phyloP scores from a whole-genome alignment of 345 rosid species.

The Barbarea vulgaris region DNA sequence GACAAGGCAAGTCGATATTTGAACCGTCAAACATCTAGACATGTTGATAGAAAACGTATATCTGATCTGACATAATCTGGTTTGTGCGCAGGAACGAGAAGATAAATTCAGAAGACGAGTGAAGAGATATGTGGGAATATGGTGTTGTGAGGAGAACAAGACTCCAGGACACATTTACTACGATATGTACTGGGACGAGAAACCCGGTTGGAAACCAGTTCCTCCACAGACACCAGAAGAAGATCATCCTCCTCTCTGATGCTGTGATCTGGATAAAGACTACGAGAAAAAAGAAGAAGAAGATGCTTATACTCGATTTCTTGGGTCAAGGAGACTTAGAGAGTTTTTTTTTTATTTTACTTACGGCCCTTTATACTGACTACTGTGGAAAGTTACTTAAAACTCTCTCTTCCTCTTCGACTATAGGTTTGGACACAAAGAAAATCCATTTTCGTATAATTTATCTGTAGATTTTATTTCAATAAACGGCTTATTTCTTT shows the following conservation, averaged over 20 bases:
- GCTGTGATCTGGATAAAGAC: neutral
- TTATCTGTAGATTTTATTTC: neutral
- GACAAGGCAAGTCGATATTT: constrained; percentile 62
- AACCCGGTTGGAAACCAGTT: constrained; percentile 85
- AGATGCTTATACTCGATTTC: constrained; percentile 9
- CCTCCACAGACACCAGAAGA: constrained; percentile 75
- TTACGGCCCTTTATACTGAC: constrained; percentile 5
- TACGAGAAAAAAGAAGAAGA: neutral
- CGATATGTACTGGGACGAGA: constrained; percentile 98
- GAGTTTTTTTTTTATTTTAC: constrained; percentile 17
- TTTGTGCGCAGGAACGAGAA: constrained; percentile 56
- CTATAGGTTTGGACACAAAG: constrained; percentile 20
- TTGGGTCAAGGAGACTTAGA: constrained; percentile 16
- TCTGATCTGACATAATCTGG: constrained; percentile 25
- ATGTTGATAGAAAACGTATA: constrained; percentile 7
- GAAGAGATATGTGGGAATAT: constrained; percentile 83
- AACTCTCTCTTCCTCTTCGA: neutral
- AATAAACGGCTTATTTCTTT: neutral
- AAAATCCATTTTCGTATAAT: neutral
- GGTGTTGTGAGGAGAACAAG: constrained; percentile 89
- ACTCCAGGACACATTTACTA: constrained; percentile 89
- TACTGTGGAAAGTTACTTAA: neutral
- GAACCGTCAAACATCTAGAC: constrained; percentile 2
- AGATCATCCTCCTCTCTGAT: constrained; percentile 79
- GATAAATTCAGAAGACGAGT: constrained; percentile 75